Percentiles rank a stretch among this genome's conserved stretches.
These are phyloP conservation scores for Telopea speciosissima DNA, from an alignment of 177 flowering plant genomes.

Conservation along the genomic window DNA sequence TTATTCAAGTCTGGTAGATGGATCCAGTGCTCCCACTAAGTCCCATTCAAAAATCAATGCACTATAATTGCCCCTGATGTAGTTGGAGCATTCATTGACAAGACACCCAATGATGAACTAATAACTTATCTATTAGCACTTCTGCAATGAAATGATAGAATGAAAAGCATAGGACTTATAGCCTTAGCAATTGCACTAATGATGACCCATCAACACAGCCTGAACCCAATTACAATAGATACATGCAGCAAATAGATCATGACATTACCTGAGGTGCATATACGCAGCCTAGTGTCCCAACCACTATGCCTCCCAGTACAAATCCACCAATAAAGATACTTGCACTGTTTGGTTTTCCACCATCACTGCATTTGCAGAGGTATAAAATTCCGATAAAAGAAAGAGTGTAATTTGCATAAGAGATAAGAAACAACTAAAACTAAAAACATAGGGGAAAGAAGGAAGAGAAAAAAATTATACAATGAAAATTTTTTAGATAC, in stretches of 20 bases:
- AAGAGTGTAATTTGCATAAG: not conserved
- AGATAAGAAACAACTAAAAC: not conserved
- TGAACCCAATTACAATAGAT: not conserved
- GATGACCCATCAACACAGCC: not conserved
- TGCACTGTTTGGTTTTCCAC: slow-evolving; percentile 52
- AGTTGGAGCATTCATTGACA: no score
- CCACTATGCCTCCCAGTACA: slow-evolving; percentile 84
- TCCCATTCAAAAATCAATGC: no score
- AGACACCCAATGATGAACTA: no score
- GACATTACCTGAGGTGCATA: slow-evolving; percentile 85
- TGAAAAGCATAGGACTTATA: no score
- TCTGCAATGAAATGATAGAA: no score
- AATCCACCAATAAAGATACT: slow-evolving; percentile 85
- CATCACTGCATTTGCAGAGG: slow-evolving; percentile 35
- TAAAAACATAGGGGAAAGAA: not conserved
- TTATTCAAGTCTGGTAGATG: no score
- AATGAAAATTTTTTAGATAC: no score
- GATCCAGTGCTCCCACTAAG: no score
- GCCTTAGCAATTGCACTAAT: not conserved
- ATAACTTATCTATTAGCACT: no score
- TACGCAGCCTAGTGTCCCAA: slow-evolving; percentile 83
- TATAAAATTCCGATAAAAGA: not conserved
- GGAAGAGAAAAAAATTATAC: no score
- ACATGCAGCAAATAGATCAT: not conserved
- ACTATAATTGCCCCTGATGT: no score